Evolutionary conservation across 1,139 yeast species (phyloP), one percentile per base, ranked within the genome.

Genomic region (Candida buenavistaensis): DNA sequence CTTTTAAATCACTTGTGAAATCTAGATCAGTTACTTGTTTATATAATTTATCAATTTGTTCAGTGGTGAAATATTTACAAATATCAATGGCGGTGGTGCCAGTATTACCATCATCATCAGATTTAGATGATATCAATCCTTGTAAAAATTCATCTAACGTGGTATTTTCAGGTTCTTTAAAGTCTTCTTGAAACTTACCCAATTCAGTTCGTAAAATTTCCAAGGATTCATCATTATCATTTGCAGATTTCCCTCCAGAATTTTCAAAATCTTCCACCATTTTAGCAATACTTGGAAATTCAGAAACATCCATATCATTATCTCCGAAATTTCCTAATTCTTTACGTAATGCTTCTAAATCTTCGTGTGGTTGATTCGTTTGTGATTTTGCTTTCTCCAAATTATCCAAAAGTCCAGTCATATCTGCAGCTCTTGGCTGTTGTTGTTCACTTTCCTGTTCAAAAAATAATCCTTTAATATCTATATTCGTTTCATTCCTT

Each of bases 291-390:
- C 36, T 43, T 8, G 42, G 41, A 13, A 51, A 40, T 17, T 49
- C 46, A 17, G 45, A 44, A 6, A 36, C 37, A 22, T 37, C 39
- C 29, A 57, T 40, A 5, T 46, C 43, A n/a, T 46, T 44, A 11
- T 50, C 51, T 6, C 59, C 50, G 32, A 50, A 59, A 26, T 41
- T 39, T 3, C 45, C 45, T 36, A 61, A 46, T 35, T 61, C 63
- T 3, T 41, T 40, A 17, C 45, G 30, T 14, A 39, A 33, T 21
- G 28, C 32, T n/a, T 35, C 35, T 16, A 33, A 26, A 24, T 26
- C 30, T 23, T 37, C 33, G 31, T 26, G 37, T 12, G 27, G 26
- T 28, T 30, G 25, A 5, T 23, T 26, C 10, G 30, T 21, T 8
- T 22, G 26, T 10, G 9, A 11, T 12, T 30, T 23, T 13, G 41